A percentile compares a stretch with the other conserved stretches of the same genome.
Evolutionary conservation across 2,329 filamentous ascomycete species (phyloP).

Genomic region (Cyanodermella asteris): DNA sequence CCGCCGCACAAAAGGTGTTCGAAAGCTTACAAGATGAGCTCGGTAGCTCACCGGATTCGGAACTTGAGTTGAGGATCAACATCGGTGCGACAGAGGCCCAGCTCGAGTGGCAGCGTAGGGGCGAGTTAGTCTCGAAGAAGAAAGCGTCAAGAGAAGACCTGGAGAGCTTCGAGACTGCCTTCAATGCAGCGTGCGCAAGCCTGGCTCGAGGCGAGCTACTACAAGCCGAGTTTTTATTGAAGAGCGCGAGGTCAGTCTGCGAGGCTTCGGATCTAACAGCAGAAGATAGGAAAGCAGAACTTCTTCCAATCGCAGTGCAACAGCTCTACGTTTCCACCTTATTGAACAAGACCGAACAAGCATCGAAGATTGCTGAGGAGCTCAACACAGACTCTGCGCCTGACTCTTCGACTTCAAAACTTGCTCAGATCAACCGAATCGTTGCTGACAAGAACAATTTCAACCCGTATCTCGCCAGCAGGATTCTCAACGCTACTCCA

Average conservation of each 20-base stretch:
- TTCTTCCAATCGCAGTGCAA: slow-evolving; percentile 38
- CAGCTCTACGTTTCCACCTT: slow-evolving; percentile 36
- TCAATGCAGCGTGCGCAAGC: slow-evolving; percentile 41
- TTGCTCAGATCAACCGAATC: slow-evolving; percentile 38
- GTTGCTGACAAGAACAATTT: slow-evolving; percentile 22
- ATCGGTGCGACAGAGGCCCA: slow-evolving; percentile 38
- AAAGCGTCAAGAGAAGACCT: slow-evolving; percentile 35
- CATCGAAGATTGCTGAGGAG: slow-evolving; percentile 27
- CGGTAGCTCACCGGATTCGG: slow-evolving; percentile 23
- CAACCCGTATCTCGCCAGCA: slow-evolving; percentile 37
- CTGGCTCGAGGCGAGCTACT: slow-evolving; percentile 37
- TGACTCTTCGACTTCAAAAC: slow-evolving; percentile 34
- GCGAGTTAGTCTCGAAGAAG: slow-evolving; percentile 28
- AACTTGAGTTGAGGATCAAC: slow-evolving; percentile 40
- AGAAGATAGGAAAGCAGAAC: slow-evolving; percentile 35
- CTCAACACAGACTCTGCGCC: slow-evolving; percentile 27
- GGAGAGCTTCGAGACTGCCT: slow-evolving; percentile 42
- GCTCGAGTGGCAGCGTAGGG: slow-evolving; percentile 34
- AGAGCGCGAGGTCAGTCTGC: slow-evolving; percentile 22
- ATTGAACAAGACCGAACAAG: slow-evolving; percentile 33
- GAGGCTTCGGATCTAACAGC: slow-evolving; percentile 26
- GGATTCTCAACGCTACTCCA: slow-evolving; percentile 30
- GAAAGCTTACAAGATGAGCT: slow-evolving; percentile 22
- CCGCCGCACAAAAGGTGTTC: slow-evolving; percentile 32
- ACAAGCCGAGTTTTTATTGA: slow-evolving; percentile 36